Percentiles rank a stretch among this genome's conserved stretches.
Evolutionary conservation across 768 basidiomycete genomes (phyloP).

Genomic region (Pleurotus tuoliensis): DNA sequence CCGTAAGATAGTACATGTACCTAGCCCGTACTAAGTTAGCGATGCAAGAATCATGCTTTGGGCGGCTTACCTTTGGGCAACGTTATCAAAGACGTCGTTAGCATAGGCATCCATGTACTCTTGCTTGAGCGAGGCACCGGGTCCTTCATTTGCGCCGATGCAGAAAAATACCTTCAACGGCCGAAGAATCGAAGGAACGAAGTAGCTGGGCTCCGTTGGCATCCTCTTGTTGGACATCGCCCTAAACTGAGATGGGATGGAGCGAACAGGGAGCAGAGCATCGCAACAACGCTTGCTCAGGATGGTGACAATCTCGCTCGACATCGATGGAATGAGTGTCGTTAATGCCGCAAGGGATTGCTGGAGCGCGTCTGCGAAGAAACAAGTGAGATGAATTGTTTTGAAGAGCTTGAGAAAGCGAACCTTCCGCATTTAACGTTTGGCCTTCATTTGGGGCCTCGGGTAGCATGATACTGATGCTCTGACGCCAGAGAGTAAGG

Average conservation of each 20-base stretch:
- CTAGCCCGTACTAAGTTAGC: slow-evolving; percentile 29
- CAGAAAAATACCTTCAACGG: slow-evolving; percentile 77
- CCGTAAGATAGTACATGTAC: slow-evolving; percentile 74
- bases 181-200: slow-evolving; percentile 74
- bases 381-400: neutral
- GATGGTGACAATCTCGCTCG: slow-evolving; percentile 63
- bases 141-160: slow-evolving; percentile 50
- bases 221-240: slow-evolving; percentile 73
- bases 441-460: slow-evolving; percentile 31
- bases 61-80: slow-evolving; percentile 55
- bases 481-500: slow-evolving; percentile 60
- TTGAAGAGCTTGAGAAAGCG: neutral
- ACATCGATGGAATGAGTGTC: slow-evolving; percentile 52
- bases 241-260: slow-evolving; percentile 87
- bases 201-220: slow-evolving; percentile 82
- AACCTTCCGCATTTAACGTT: slow-evolving; percentile 48
- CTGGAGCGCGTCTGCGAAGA: slow-evolving; percentile 47
- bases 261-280: slow-evolving; percentile 76
- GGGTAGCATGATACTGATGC: slow-evolving; percentile 61
- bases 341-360: slow-evolving; percentile 47
- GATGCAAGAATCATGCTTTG: neutral
- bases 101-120: slow-evolving; percentile 47
- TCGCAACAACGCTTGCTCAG: slow-evolving; percentile 82
- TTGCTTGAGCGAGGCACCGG: slow-evolving; percentile 56
- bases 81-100: slow-evolving; percentile 66